A percentile compares a stretch with the other conserved stretches of the same genome.
Conservation (phyloP, 1,139 yeast genomes). For the Candida mesenterica region DNA sequence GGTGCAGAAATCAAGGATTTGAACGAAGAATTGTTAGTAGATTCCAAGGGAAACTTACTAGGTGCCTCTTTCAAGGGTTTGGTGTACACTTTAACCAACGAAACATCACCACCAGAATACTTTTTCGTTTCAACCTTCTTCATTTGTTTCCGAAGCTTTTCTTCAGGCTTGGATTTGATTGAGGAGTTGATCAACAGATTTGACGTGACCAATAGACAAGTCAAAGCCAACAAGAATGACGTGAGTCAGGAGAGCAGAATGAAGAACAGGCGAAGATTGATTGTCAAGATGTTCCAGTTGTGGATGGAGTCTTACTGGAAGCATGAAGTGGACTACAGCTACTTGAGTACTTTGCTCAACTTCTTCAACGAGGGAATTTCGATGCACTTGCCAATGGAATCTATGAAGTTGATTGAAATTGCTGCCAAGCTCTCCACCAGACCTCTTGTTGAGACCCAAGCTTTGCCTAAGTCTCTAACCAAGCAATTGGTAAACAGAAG, state of each 20-base stretch:
- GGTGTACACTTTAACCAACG: constrained; percentile 71
- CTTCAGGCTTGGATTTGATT: constrained; percentile 65
- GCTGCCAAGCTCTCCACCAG: constrained; percentile 53
- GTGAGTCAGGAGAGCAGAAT: constrained; percentile 50
- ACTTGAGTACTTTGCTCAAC: constrained; percentile 67
- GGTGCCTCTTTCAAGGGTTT: constrained; percentile 83
- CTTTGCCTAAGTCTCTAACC: constrained; percentile 12
- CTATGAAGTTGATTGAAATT: constrained; percentile 57
- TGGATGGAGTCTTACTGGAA: constrained; percentile 94
- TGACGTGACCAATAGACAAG: constrained; percentile 44
- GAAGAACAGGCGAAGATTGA: constrained; percentile 63
- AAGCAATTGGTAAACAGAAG: constrained; percentile 48
- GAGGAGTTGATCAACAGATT: constrained; percentile 69
- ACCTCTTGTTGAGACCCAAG: constrained; percentile 8
- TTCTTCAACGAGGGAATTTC: constrained; percentile 75
- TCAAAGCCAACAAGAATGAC: constrained; percentile 28
- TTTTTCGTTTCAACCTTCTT: constrained; percentile 75
- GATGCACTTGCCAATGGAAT: constrained; percentile 57
- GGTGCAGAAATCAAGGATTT: constrained; percentile 6
- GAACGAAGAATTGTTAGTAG: constrained; percentile 49
- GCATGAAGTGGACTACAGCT: constrained; percentile 54
- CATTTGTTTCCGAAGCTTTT: constrained; percentile 74
- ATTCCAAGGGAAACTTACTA: constrained; percentile 51
- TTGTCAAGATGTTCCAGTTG: constrained; percentile 65
- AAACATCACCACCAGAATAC: constrained; percentile 64